Evolutionary conservation across 169 alveolate species (phyloP), one percentile per base, ranked within the genome.

Genomic region (Amoebophrya sp.): DNA sequence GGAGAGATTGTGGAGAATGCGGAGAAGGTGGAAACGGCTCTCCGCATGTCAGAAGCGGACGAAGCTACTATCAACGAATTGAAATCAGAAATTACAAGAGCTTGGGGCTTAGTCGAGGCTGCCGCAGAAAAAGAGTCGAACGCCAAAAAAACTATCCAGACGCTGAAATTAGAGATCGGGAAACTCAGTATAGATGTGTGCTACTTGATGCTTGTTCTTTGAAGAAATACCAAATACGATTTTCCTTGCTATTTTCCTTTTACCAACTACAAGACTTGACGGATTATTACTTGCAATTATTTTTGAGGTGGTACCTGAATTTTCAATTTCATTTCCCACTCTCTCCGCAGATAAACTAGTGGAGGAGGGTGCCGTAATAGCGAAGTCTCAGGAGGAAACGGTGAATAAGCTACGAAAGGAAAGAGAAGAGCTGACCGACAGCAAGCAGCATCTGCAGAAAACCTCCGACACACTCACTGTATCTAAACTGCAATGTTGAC

Each of bases 51-150:
- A 26, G 94, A 95, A 91, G 96, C 95, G 91, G 98, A 96, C 78
- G 94, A 95, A 53, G 93, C 94, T n/a, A 93, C 95, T 41, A 95
- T 96, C 26, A 89, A 91, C 76, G 89, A 90, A 36, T 92, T 96
- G 38, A 94, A 95, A 93, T 94, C 6, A 12, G 29, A 47, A 47
- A 47, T 47, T 6, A 12, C 6, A 47, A 47, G 18, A 47, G 6
- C 29, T 47, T 18, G 6, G 65, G 65, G 65, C 18, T 18, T n/a
- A n/a, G n/a, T n/a, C n/a, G n/a, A n/a, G n/a, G n/a, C n/a, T n/a
- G n/a, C n/a, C n/a, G n/a, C n/a, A n/a, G n/a, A n/a, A n/a, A 95
- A 94, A 54, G 98, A 96, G 91, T 95, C 94, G 55, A 93, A 92
- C 76, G 93, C 95, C 24, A 94, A 95, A 92, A 91, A 92, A 78